A percentile compares a stretch with the other conserved stretches of the same genome.
These are phyloP conservation scores for Trichosporon asahii DNA, from an alignment of 1,284 basidiomycete species.

Conservation along the genomic window DNA sequence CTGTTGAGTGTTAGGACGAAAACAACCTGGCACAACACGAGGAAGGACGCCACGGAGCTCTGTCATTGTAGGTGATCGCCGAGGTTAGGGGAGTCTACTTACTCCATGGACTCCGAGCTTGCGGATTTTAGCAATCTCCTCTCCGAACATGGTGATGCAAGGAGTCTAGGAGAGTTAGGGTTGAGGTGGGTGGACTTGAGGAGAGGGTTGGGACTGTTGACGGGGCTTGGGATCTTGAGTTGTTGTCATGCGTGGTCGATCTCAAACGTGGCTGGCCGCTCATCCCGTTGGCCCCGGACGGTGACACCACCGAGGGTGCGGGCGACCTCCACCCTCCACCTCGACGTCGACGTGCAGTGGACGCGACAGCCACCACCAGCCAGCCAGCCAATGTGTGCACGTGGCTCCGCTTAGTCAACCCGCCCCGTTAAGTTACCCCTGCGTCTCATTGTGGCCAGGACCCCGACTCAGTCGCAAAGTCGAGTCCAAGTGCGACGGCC, in stretches of 20 bases:
- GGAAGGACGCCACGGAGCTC: not conserved
- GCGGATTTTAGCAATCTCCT: constrained; percentile 46
- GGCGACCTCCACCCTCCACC: constrained; percentile 6
- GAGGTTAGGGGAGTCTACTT: constrained; percentile 19
- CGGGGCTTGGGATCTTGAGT: too few species aligned
- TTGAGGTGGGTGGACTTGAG: not conserved
- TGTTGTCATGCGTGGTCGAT: constrained; percentile 4
- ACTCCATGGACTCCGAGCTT: constrained; percentile 52
- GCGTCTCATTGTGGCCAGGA: not conserved
- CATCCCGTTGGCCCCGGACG: not conserved
- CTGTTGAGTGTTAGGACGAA: constrained; percentile 52
- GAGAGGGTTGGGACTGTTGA: not conserved
- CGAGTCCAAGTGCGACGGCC: not conserved
- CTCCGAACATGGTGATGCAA: constrained; percentile 40
- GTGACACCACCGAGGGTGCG: not conserved
- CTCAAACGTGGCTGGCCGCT: not conserved
- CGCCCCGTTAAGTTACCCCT: not conserved
- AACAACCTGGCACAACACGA: constrained; percentile 6
- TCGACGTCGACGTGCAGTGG: not conserved
- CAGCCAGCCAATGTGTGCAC: constrained; percentile 3
- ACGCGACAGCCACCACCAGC: not conserved
- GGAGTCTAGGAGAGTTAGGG: not conserved
- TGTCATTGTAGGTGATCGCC: not conserved
- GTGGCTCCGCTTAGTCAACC: constrained; percentile 1
- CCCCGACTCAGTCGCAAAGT: constrained; percentile 6